These are phyloP conservation scores for Kokia cookei DNA, from an alignment of 441 rosid genomes.

Conservation along the genomic window DNA sequence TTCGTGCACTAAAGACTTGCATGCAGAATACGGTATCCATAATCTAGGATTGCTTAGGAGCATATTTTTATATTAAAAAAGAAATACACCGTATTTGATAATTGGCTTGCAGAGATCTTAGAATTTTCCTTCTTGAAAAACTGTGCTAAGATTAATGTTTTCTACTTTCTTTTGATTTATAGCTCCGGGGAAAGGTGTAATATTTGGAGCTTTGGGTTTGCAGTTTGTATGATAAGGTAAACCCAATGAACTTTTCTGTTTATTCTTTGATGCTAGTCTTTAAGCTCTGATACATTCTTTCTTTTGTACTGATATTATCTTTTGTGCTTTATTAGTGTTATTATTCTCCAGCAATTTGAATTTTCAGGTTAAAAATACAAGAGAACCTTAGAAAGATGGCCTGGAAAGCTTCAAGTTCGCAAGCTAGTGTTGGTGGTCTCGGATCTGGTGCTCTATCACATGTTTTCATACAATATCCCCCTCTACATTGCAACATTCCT, in stretches of 20 bases:
- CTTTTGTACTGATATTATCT: neutral
- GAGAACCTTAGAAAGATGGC: constrained; percentile 27
- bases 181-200: constrained; percentile 67
- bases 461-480: constrained; percentile 69
- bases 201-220: neutral
- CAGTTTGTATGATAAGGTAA: constrained; percentile 7
- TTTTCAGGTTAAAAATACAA: neutral
- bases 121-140: constrained; percentile 2
- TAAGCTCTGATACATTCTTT: constrained; percentile 11
- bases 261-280: neutral
- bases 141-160: constrained; percentile 5
- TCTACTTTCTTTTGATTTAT: constrained; percentile 15
- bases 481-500: constrained; percentile 59
- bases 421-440: constrained; percentile 41
- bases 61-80: constrained; percentile 10
- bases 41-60: neutral
- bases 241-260: neutral
- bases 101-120: neutral
- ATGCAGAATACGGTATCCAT: constrained; percentile 78
- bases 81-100: neutral
- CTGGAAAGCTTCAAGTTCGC: constrained; percentile 63
- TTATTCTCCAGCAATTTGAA: neutral
- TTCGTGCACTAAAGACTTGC: constrained; percentile 70
- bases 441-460: constrained; percentile 82
- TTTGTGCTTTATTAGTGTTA: neutral